Conservation (phyloP, 306 rosid genomes). For the Cyclanthera cordifolia region DNA sequence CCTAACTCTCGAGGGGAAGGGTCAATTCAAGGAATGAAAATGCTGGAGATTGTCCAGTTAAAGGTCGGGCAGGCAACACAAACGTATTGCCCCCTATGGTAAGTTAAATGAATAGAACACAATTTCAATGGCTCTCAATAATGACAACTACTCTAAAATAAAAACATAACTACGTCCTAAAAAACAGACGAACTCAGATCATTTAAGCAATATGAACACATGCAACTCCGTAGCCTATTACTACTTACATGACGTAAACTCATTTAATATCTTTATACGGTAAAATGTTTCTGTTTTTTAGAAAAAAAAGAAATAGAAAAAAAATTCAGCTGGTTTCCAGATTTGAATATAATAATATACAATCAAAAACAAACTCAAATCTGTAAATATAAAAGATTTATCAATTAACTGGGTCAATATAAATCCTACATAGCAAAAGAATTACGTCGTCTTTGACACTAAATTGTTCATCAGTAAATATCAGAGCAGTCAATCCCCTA, state of each 20-base stretch:
- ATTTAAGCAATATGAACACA: neutral
- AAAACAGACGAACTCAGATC: neutral
- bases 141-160: neutral
- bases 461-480: neutral
- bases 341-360: neutral
- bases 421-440: neutral
- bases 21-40: neutral
- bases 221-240: neutral
- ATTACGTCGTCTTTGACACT: neutral
- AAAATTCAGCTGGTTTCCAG: neutral
- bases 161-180: neutral
- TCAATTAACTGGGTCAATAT: neutral
- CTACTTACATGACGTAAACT: neutral
- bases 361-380: neutral
- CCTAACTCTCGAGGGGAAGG: neutral
- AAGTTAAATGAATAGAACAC: neutral
- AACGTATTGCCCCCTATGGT: neutral
- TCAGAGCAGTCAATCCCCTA: neutral
- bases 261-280: neutral
- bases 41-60: neutral
- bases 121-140: neutral
- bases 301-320: neutral
- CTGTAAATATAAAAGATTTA: neutral
- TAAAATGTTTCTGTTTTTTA: neutral
- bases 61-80: neutral